Percentiles rank a stretch among this genome's conserved stretches.
These are phyloP conservation scores for Pichia nakasei DNA, from an alignment of 805 yeast species.

Conservation along the genomic window DNA sequence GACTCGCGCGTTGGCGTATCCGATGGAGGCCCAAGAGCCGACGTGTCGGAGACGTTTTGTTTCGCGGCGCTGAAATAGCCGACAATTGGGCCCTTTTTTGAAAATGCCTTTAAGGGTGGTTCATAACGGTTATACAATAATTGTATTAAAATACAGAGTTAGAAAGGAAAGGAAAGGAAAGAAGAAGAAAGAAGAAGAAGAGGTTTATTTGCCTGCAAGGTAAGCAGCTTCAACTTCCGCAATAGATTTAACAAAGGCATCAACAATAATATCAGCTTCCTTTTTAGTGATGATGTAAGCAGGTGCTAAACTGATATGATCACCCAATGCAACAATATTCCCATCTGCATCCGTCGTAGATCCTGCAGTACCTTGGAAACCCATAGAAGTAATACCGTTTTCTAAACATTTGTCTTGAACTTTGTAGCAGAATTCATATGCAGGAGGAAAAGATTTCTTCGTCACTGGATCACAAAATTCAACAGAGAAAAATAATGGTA, in stretches of 20 bases:
- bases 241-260: conserved; percentile 18
- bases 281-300: conserved; percentile 33
- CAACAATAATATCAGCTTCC: conserved; percentile 31
- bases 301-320: conserved; percentile 36
- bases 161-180: too few relatives aligned
- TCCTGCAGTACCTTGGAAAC: conserved; percentile 34
- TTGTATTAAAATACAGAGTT: too few relatives aligned
- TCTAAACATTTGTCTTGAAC: conserved; percentile 29
- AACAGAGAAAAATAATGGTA: conserved; percentile 47
- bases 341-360: conserved; percentile 29
- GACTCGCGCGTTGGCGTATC: too few relatives aligned
- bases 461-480: conserved; percentile 40
- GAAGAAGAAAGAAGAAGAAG: too few relatives aligned
- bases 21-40: too few relatives aligned
- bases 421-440: conserved; percentile 21
- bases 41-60: too few relatives aligned
- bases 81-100: too few relatives aligned
- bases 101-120: too few relatives aligned
- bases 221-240: conserved; percentile 14
- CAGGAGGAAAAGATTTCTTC: conserved; percentile 36
- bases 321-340: conserved; percentile 11
- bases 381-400: conserved; percentile 36
- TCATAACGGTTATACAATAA: too few relatives aligned
- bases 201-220: conserved; percentile 3
- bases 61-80: too few relatives aligned